Conservation (phyloP, 73 alveolate genomes). For the Tetrahymena elliotti region DNA sequence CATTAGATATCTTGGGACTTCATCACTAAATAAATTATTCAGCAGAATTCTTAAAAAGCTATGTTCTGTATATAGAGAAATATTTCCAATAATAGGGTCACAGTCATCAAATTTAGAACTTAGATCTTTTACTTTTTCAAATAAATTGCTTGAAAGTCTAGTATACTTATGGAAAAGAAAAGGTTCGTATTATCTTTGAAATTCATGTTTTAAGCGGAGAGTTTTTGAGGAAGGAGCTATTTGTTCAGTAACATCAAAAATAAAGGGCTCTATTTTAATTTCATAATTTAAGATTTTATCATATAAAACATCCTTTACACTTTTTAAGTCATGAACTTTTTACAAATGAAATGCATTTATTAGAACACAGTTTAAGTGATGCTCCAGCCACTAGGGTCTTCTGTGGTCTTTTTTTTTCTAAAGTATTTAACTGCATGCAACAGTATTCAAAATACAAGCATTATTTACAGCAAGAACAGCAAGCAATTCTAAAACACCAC, state of each 20-base stretch:
- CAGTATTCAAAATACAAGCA: neutral
- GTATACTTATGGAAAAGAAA: neutral
- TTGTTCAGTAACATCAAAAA: neutral
- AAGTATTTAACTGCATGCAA: neutral
- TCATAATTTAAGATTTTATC: neutral
- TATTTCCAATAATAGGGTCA: neutral
- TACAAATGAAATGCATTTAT: neutral
- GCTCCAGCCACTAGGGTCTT: neutral
- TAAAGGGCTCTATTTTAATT: neutral
- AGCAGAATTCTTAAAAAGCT: neutral
- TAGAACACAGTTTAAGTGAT: neutral
- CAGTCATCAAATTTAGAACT: neutral
- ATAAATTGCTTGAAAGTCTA: neutral
- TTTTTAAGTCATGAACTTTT: neutral
- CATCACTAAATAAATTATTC: neutral
- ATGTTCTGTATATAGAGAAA: neutral
- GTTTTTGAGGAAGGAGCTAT: neutral
- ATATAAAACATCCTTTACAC: neutral
- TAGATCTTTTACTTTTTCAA: neutral
- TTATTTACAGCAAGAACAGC: neutral
- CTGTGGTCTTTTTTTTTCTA: neutral
- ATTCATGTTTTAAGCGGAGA: neutral
- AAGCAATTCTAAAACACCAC: neutral
- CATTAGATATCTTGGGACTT: neutral
- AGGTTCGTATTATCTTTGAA: neutral